Evolutionary conservation across 495 filamentous ascomycete genomes (phyloP).

Genomic region (Xylaria palmicola): DNA sequence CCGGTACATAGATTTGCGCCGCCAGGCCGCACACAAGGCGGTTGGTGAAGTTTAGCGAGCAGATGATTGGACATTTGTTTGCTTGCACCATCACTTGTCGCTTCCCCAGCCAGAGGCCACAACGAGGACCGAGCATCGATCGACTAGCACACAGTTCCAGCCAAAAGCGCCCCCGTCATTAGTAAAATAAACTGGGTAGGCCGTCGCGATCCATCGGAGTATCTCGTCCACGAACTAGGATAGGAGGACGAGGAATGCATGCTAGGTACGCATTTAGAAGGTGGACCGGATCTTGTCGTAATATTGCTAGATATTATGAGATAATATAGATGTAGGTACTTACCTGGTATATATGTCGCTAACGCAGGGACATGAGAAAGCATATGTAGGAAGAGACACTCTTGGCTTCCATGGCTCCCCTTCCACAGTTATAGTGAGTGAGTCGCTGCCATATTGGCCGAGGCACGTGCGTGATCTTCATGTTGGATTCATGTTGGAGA

Average conservation of each 20-base stretch:
- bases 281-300: not conserved
- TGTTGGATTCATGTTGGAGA: too few relatives aligned
- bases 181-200: not conserved
- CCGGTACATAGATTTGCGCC: not conserved
- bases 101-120: not conserved
- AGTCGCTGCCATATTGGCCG: too few relatives aligned
- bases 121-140: not conserved
- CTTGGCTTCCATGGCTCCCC: too few relatives aligned
- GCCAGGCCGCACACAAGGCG: not conserved
- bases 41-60: too few relatives aligned
- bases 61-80: too few relatives aligned
- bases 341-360: too few relatives aligned
- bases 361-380: too few relatives aligned
- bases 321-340: not conserved
- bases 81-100: too few relatives aligned
- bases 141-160: not conserved
- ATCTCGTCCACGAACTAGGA: not conserved
- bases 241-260: not conserved
- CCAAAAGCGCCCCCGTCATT: not conserved
- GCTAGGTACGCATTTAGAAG: not conserved
- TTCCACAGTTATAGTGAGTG: too few relatives aligned
- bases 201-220: not conserved
- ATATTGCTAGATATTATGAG: not conserved
- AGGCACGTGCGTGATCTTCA: too few relatives aligned
- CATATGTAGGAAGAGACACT: too few relatives aligned